A percentile compares a stretch with the other conserved stretches of the same genome.
Evolutionary conservation across 2,329 filamentous ascomycete species (phyloP).

Genomic region (Amylocarpus encephaloides): DNA sequence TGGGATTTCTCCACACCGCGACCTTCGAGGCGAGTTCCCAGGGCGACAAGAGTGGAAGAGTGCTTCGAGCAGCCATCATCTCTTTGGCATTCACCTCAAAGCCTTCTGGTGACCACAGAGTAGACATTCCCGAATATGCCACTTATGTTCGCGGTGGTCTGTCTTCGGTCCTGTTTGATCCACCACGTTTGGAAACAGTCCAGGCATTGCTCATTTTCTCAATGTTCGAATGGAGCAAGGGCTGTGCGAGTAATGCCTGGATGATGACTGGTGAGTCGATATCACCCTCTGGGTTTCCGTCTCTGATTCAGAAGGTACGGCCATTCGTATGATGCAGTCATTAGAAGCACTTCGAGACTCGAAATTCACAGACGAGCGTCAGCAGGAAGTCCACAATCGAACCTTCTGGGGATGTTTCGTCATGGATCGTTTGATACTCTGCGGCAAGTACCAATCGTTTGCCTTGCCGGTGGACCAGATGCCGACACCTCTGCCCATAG

Average conservation of each 20-base stretch:
- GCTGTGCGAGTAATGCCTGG: slow-evolving; percentile 40
- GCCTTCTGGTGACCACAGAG: background rate
- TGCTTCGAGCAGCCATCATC: background rate
- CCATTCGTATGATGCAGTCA: slow-evolving; percentile 20
- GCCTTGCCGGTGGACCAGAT: slow-evolving; percentile 15
- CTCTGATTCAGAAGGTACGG: too few relatives aligned
- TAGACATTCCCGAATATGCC: background rate
- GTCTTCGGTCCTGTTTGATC: slow-evolving; percentile 11
- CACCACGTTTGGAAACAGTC: slow-evolving; percentile 32
- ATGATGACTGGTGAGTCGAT: slow-evolving; percentile 37
- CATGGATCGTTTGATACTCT: slow-evolving; percentile 40
- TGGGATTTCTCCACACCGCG: background rate
- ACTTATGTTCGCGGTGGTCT: slow-evolving; percentile 4
- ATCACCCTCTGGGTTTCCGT: slow-evolving; percentile 23
- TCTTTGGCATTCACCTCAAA: background rate
- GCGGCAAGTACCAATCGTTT: slow-evolving; percentile 33
- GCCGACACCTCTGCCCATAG: slow-evolving; percentile 15
- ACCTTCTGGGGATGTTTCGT: slow-evolving; percentile 43
- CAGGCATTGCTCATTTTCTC: slow-evolving; percentile 37
- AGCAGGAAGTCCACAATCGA: slow-evolving; percentile 32
- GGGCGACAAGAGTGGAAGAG: background rate
- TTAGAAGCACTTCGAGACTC: slow-evolving; percentile 21
- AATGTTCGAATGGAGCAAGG: slow-evolving; percentile 38
- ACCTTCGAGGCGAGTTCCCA: slow-evolving; percentile 5
- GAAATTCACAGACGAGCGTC: background rate